Conservation (phyloP, 768 basidiomycete genomes). For the Coprinopsis sp. region DNA sequence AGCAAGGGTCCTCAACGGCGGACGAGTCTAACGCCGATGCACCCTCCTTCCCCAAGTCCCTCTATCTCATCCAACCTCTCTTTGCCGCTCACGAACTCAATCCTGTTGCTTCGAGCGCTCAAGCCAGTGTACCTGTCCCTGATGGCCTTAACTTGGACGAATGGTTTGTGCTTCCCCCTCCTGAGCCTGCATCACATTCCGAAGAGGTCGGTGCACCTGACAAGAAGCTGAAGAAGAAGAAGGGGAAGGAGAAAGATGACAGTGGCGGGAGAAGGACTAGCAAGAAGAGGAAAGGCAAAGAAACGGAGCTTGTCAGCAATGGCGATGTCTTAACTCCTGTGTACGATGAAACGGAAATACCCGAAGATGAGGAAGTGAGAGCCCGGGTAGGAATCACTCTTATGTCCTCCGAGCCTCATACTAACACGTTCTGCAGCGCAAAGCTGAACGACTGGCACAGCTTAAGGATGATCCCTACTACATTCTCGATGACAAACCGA, state of each 20-base stretch:
- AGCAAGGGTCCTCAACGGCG: conserved; percentile 34
- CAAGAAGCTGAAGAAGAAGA: conserved; percentile 54
- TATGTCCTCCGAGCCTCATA: not conserved
- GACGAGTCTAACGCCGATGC: conserved; percentile 31
- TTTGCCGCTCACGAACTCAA: conserved; percentile 77
- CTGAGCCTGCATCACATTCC: conserved; percentile 32
- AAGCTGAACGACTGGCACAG: conserved; percentile 70
- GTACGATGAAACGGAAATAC: conserved; percentile 43
- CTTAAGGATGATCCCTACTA: conserved; percentile 90
- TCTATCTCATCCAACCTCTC: conserved; percentile 80
- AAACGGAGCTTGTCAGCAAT: conserved; percentile 12
- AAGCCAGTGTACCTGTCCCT: conserved; percentile 76
- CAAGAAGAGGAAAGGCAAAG: conserved; percentile 31
- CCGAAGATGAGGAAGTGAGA: conserved; percentile 54
- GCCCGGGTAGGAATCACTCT: conserved; percentile 47
- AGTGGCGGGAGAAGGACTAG: conserved; percentile 25
- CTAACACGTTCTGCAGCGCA: conserved; percentile 48
- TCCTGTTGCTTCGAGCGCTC: conserved; percentile 76
- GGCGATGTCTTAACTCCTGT: conserved; percentile 31
- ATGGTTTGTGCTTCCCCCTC: conserved; percentile 73
- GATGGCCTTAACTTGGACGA: conserved; percentile 81
- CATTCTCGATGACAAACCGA: conserved; percentile 59
- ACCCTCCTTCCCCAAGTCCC: conserved; percentile 78
- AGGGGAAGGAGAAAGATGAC: conserved; percentile 29
- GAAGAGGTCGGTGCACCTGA: too few relatives aligned